Conservation (phyloP, 106 monocot genomes). For the Acanthochlamys bracteata region DNA sequence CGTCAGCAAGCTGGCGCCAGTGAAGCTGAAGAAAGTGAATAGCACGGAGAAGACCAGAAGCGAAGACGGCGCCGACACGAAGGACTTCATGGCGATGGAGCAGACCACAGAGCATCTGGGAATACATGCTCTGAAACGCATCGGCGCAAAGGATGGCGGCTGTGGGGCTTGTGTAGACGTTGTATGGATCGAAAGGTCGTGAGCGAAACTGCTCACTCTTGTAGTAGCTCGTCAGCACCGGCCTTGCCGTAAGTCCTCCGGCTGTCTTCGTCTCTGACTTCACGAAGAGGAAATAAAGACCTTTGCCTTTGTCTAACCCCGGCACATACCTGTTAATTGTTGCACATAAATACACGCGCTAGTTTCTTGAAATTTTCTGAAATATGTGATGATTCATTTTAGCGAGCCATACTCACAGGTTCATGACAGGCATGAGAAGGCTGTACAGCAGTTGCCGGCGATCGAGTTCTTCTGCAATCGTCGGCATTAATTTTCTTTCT, state of each 20-base stretch:
- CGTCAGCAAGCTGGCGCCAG: slow-evolving; percentile 31
- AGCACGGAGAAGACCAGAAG: slow-evolving; percentile 64
- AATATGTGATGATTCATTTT: too few species aligned
- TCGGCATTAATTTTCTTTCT: slow-evolving; percentile 57
- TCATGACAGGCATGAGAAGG: slow-evolving; percentile 61
- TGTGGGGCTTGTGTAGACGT: slow-evolving; percentile 54
- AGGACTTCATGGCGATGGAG: slow-evolving; percentile 41
- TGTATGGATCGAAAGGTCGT: slow-evolving; percentile 51
- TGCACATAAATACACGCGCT: neutral
- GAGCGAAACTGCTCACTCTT: slow-evolving; percentile 22
- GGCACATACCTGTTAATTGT: slow-evolving; percentile 35
- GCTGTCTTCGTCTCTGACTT: slow-evolving; percentile 54
- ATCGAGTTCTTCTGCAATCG: slow-evolving; percentile 43
- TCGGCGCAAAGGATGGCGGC: slow-evolving; percentile 34
- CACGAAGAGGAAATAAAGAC: slow-evolving; percentile 55
- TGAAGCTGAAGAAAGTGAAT: slow-evolving; percentile 65
- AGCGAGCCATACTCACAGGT: slow-evolving; percentile 25
- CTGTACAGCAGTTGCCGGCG: slow-evolving; percentile 57
- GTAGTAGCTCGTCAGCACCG: slow-evolving; percentile 40
- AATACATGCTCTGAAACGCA: slow-evolving; percentile 28
- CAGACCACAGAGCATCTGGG: slow-evolving; percentile 48
- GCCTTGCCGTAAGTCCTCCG: slow-evolving; percentile 50
- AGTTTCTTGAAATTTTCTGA: neutral
- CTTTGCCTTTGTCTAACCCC: slow-evolving; percentile 65
- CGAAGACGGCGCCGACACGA: slow-evolving; percentile 60